Conservation (phyloP, 2,329 filamentous ascomycete species). For the Myriangium duriaei region DNA sequence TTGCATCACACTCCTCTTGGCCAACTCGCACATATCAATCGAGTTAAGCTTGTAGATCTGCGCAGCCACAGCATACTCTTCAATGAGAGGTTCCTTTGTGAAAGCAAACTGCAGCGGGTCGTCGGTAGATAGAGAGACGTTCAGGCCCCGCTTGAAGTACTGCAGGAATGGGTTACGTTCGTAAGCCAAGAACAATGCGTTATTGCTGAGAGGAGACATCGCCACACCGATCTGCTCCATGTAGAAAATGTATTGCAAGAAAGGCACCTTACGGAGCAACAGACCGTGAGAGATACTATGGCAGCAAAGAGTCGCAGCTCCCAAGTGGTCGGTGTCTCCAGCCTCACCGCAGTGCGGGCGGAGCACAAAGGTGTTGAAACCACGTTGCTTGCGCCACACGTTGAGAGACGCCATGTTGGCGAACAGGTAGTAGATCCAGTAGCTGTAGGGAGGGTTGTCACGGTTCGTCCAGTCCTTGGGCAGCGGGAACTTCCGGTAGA, state of each 20-base stretch:
- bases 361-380: constrained; percentile 90
- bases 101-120: constrained; percentile 97
- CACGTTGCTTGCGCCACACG: constrained; percentile 75
- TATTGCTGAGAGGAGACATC: constrained; percentile 98
- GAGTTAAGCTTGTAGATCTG: constrained; percentile 97
- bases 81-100: constrained; percentile 93
- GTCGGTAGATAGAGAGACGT: constrained; percentile 91
- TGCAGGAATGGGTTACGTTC: constrained; percentile 92
- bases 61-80: constrained; percentile 94
- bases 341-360: constrained; percentile 94
- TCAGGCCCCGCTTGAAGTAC: constrained; percentile 89
- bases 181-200: constrained; percentile 89
- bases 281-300: constrained; percentile 96
- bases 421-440: constrained; percentile 97
- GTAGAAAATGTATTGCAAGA: constrained; percentile 95
- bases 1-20: constrained; percentile 89
- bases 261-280: constrained; percentile 79
- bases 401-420: constrained; percentile 91
- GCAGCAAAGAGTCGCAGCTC: constrained; percentile 79
- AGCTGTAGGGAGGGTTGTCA: constrained; percentile 95
- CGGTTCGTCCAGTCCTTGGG: constrained; percentile 80
- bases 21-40: constrained; percentile 96
- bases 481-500: constrained; percentile 92
- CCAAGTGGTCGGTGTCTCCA: constrained; percentile 90
- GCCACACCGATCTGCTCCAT: constrained; percentile 96